These are phyloP conservation scores for Phytophthora aleatoria DNA, from an alignment of 352 stramenopile genomes.

Conservation along the genomic window DNA sequence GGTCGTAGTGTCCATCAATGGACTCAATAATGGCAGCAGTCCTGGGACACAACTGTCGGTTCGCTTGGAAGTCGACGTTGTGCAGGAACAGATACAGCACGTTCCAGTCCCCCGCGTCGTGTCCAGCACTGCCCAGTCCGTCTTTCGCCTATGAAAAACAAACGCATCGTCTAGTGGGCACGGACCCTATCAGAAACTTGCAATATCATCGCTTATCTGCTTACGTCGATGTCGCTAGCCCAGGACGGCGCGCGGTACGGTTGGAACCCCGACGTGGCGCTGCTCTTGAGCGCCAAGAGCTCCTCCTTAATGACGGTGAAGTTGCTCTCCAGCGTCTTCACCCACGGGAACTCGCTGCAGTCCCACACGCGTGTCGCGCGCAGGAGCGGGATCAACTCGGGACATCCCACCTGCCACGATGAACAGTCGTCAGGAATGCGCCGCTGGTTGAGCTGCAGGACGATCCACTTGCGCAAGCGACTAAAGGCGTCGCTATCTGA, in stretches of 20 bases:
- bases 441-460: slow-evolving; percentile 71
- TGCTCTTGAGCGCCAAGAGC: slow-evolving; percentile 54
- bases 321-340: slow-evolving; percentile 51
- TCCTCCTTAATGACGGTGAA: slow-evolving; percentile 65
- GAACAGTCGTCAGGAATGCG: slow-evolving; percentile 32
- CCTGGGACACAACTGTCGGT: slow-evolving; percentile 67
- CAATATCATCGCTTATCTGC: background rate
- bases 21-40: slow-evolving; percentile 65
- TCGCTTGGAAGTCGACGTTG: slow-evolving; percentile 81
- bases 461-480: slow-evolving; percentile 65
- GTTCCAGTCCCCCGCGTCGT: slow-evolving; percentile 88
- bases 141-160: slow-evolving; percentile 50
- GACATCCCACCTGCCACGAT: slow-evolving; percentile 69
- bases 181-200: background rate
- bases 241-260: slow-evolving; percentile 78
- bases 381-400: slow-evolving; percentile 62
- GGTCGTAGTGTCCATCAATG: slow-evolving; percentile 71
- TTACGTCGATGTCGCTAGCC: slow-evolving; percentile 60
- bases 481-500: slow-evolving; percentile 33
- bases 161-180: slow-evolving; percentile 1
- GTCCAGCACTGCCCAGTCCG: slow-evolving; percentile 72
- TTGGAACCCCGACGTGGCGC: slow-evolving; percentile 58
- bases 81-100: slow-evolving; percentile 90
- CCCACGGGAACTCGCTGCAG: slow-evolving; percentile 45
- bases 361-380: slow-evolving; percentile 57